Base-by-base conservation (phyloP, 2,329 filamentous ascomycete species). In the Beauveria sp. region DNA sequence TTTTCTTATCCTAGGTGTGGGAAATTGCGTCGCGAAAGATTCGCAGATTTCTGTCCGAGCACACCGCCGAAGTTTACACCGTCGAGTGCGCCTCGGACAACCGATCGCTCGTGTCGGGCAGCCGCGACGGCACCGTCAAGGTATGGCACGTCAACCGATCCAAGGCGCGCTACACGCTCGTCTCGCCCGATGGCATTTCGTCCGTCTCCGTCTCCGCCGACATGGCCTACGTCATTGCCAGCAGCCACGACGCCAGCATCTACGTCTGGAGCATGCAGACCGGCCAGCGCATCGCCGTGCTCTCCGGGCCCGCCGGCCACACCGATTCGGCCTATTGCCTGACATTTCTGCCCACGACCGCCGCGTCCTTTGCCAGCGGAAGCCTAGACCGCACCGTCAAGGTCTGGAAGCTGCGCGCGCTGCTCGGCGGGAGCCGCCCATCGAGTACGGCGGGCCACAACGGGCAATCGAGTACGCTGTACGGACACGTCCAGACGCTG, bases 381-480 rank as follows among this genome's bases (percentile, higher is more conserved):
- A 95, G 90, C 81, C 79, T 98, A 67, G 93, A 99, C 74, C 96
- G 96, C 81, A 98, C 93, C 0, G 98, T 98, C 81, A 96, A 97
- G 80, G 96, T 98, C 88, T 98, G 95, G 93, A 92, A 97, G 78
- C 83, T 98, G 55, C 87, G 49, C 49, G n/a, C 28, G 42, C 42
- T 43, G 42, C 42, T 43, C 7, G 18, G 16, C 7, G 42, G 42
- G 7, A 2, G 42, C 42, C 18, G 42, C 7, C 18, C 42, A 3
- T 43, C 42, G 34, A 38, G 34, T 5, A 16, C 12, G 42, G 42
- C 42, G 8, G 9, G 18, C 42, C 42, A 43, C 42, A 20, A 20
- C 42, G 42, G 18, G 14, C 34, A 38, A 2, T 14, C 34, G 34
- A 43, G n/a, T 8, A 95, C 93, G 79, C 88, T 89, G 43, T 93